Percentiles rank a stretch among this genome's conserved stretches.
Conservation (phyloP, 192 early-diverging fungal genomes). For the Entrophospora sp. region DNA sequence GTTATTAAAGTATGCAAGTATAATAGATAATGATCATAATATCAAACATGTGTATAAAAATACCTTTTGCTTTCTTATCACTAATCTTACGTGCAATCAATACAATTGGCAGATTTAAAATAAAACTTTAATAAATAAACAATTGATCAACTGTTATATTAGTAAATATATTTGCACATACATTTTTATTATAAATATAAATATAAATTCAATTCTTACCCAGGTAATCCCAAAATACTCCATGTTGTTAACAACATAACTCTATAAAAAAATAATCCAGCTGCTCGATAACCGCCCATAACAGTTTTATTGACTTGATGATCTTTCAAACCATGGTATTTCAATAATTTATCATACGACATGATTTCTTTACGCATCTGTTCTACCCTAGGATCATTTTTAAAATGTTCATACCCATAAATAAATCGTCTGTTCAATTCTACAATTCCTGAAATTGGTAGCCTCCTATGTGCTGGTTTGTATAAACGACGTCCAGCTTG, state of each 20-base stretch:
- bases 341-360: slow-evolving; percentile 82
- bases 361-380: slow-evolving; percentile 68
- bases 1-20: no score
- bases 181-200: not conserved
- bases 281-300: slow-evolving; percentile 53
- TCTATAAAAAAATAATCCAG: slow-evolving; percentile 63
- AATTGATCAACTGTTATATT: not conserved
- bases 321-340: slow-evolving; percentile 89
- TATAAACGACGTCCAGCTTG: slow-evolving; percentile 93
- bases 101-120: slow-evolving; percentile 48
- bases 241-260: slow-evolving; percentile 60
- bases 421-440: slow-evolving; percentile 85
- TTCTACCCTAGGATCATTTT: slow-evolving; percentile 72
- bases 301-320: slow-evolving; percentile 87
- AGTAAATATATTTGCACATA: no score
- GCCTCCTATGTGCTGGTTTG: slow-evolving; percentile 73
- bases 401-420: slow-evolving; percentile 73
- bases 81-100: slow-evolving; percentile 48
- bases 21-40: no score
- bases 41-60: not conserved
- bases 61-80: slow-evolving; percentile 45
- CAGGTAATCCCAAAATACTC: slow-evolving; percentile 75
- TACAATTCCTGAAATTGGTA: slow-evolving; percentile 78
- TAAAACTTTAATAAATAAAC: slow-evolving; percentile 24
- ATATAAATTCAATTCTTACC: slow-evolving; percentile 42